Base-by-base conservation (phyloP, 305 asterid genomes). In the Nicotiana rustica region DNA sequence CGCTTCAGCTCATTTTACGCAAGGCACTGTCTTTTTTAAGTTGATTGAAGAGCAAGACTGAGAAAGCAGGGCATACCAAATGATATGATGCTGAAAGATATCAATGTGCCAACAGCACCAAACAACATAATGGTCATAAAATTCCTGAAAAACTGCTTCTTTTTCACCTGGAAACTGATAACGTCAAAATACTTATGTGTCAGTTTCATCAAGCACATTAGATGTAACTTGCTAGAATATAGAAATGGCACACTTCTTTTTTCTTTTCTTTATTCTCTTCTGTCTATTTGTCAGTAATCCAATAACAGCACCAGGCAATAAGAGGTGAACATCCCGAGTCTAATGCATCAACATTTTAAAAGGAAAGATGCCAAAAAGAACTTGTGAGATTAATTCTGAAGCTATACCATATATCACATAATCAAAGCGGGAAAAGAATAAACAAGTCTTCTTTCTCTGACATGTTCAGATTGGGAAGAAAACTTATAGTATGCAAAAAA, bases 111-210 rank as follows among this genome's bases (percentile, higher is more conserved):
- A 19, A 85, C 52, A 2, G 67, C 88, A 36, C 88, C 88, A 85
- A 85, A 85, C 86, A 83, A 65, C 61, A 71, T 66, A 29, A 85
- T 85, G 59, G 85, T 66, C 21, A 79, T 17, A 82, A 83, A 73
- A 56, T 85, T 83, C 41, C 84, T 81, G 68, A 85, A 83, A 4
- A 85, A 82, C 55, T 79, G 88, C 81, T 85, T 85, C 88, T 79
- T 85, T 70, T 85, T 82, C 66, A 82, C 83, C 85, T 85, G 88
- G 59, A 82, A 85, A 82, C 88, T 82, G 83, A 17, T 29, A 1
- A 80, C 8, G 60, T 59, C n/a, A 14, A 29, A 65, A 15, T 10
- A 35, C 18, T 65, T 44, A 79, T 4, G 62, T 19, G 10, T 47
- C 73, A 65, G 77, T 33, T 4, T 47, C 77, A 9, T 61, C n/a